These are phyloP conservation scores for Saturnispora ahearnii DNA, from an alignment of 805 yeast genomes.

Conservation along the genomic window DNA sequence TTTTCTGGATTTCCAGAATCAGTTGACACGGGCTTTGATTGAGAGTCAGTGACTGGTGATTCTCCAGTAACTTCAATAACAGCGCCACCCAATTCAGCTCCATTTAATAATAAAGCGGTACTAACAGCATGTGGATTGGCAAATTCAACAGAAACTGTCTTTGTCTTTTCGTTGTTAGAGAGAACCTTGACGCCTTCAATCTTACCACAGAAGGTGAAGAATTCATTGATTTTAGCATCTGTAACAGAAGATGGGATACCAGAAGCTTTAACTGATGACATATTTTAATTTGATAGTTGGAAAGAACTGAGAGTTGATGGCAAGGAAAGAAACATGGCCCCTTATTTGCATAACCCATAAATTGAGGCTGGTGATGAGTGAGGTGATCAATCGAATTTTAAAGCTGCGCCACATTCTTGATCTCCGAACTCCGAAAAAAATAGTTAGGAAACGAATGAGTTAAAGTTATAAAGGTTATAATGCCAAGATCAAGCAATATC, in stretches of 20 bases:
- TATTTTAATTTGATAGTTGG: conserved; percentile 5
- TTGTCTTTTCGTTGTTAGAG: conserved; percentile 26
- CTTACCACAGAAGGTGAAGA: conserved; percentile 70
- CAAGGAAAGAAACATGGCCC: background rate
- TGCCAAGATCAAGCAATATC: background rate
- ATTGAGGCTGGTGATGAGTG: background rate
- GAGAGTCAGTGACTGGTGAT: conserved; percentile 11
- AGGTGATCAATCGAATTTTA: too few species aligned
- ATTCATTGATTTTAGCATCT: conserved; percentile 46
- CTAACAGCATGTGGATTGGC: conserved; percentile 51
- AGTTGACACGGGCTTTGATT: conserved; percentile 11
- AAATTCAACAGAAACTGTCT: conserved; percentile 43
- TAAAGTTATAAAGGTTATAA: background rate
- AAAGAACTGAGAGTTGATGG: background rate
- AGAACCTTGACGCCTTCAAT: conserved; percentile 29
- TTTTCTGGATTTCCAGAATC: conserved; percentile 12
- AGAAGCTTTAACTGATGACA: conserved; percentile 42
- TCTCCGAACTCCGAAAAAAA: conserved; percentile 1
- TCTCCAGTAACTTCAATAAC: conserved; percentile 36
- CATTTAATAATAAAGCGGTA: conserved; percentile 62
- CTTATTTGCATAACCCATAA: background rate
- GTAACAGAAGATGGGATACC: conserved; percentile 44
- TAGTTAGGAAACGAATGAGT: background rate
- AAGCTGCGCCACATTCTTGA: background rate
- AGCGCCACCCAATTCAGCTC: conserved; percentile 61